These are phyloP conservation scores for Cladosporium sp. DNA, from an alignment of 2,329 filamentous ascomycete species.

Conservation along the genomic window DNA sequence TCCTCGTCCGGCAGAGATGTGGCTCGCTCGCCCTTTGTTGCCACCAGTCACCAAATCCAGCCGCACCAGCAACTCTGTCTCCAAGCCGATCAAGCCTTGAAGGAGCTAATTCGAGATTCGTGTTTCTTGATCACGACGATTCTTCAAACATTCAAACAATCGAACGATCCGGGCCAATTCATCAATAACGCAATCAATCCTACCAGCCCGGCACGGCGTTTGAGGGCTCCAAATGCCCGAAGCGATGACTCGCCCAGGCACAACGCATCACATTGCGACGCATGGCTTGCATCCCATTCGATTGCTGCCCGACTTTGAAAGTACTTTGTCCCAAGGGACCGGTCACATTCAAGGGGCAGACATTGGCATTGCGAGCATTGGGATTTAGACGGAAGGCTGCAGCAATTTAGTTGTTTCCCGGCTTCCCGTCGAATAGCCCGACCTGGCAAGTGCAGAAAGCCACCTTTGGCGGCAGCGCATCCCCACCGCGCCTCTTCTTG, in stretches of 20 bases:
- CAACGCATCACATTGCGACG: conserved; percentile 6
- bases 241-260: neutral
- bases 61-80: conserved; percentile 6
- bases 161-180: neutral
- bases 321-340: neutral
- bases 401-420: no score
- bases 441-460: neutral
- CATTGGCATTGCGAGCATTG: neutral
- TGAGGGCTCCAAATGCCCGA: neutral
- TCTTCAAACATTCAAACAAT: neutral
- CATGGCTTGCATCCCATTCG: conserved; percentile 8
- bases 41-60: conserved; percentile 23
- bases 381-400: neutral
- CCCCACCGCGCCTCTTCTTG: conserved; percentile 4
- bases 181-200: neutral
- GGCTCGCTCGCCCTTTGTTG: conserved; percentile 28
- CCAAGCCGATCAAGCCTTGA: conserved; percentile 13
- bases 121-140: conserved; percentile 1
- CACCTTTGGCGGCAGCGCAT: conserved; percentile 8
- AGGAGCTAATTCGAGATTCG: neutral
- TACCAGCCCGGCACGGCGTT: neutral
- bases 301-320: conserved; percentile 1
- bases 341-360: conserved; percentile 4
- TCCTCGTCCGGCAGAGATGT: conserved; percentile 31
- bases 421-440: neutral